These are phyloP conservation scores for Clavaria fumosa DNA, from an alignment of 768 basidiomycete species.

Conservation along the genomic window DNA sequence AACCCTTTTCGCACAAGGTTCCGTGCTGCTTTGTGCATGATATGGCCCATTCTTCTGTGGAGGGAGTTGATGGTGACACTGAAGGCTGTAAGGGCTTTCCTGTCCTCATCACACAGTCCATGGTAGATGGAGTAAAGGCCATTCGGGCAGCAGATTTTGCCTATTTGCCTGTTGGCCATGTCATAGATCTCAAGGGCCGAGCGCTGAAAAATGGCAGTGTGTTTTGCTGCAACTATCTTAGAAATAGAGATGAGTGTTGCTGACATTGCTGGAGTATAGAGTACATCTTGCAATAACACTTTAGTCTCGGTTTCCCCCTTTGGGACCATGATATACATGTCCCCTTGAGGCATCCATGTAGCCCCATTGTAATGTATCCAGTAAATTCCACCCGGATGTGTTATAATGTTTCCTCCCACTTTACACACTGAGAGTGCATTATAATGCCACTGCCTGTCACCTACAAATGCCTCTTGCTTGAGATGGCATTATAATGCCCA, in stretches of 20 bases:
- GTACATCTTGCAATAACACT: constrained; percentile 17
- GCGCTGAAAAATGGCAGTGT: constrained; percentile 13
- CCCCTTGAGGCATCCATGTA: too few species aligned
- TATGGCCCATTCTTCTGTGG: constrained; percentile 16
- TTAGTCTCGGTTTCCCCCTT: constrained; percentile 11
- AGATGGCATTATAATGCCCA: too few species aligned
- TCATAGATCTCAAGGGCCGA: constrained; percentile 15
- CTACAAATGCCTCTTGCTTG: too few species aligned
- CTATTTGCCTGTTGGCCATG: constrained; percentile 9
- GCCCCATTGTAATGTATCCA: too few species aligned
- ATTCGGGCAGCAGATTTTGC: constrained; percentile 10
- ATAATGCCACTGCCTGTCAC: too few species aligned
- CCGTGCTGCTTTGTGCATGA: constrained; percentile 11
- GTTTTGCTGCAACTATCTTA: constrained; percentile 15
- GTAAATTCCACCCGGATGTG: too few species aligned
- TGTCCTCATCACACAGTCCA: constrained; percentile 5
- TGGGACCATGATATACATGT: constrained; percentile 16
- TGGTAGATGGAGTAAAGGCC: constrained; percentile 13
- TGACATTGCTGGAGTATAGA: constrained; percentile 18
- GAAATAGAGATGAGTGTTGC: constrained; percentile 21
- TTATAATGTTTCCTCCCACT: too few species aligned
- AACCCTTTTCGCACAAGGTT: constrained; percentile 13
- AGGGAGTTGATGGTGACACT: constrained; percentile 14
- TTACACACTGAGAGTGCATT: too few species aligned
- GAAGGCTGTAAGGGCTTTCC: constrained; percentile 7